Evolutionary conservation across 1,284 basidiomycete species (phyloP), one percentile per base, ranked within the genome.

Genomic region (Puccinia polysora): DNA sequence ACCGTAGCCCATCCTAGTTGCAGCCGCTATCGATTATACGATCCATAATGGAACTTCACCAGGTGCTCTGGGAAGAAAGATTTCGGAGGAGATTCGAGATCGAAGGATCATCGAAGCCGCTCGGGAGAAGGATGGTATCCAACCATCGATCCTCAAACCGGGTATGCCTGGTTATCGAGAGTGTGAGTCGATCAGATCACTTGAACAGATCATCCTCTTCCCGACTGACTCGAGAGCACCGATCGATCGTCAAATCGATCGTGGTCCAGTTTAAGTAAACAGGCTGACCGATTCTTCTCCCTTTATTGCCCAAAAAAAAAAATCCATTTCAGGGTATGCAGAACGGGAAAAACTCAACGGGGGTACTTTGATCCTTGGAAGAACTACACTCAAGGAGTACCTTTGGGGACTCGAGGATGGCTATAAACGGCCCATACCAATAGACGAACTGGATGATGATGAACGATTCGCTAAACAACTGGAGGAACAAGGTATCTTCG

Each of bases 381-480:
- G 79, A 36, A 77, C 79, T 10, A 78, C 78, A 1, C 75, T 77
- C 45, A 80, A 80, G 65, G 79, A 80, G 68, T 80, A 77, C 76
- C 76, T 78, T 2, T 79, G 78, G 78, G 79, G 76, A 18, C 71
- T 80, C 50, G 76, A 77, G 55, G 62, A 77, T 28, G 79, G 79
- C 18, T 80, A 79, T 78, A 75, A 74, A 20, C 75, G 76, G 7
- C 36, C 34, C 4, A 55, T 72, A 40, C 78, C 79, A 1, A 69
- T 75, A 45, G 76, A 77, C 50, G 75, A 76, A 43, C 38, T 77
- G 30, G 74, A 76, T 38, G 71, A 75, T 6, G 79, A 80, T 50
- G 69, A 72, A 56, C 32, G 69, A 30, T 55, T 72, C 36, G 36
- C 69, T 12, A 52, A 30, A 28, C 25, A 53, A 28, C 47, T 72